Percentiles rank a stretch among this genome's conserved stretches.
phyloP scores from a whole-genome alignment of 768 basidiomycete genomes.

The Artomyces pyxidatus region DNA sequence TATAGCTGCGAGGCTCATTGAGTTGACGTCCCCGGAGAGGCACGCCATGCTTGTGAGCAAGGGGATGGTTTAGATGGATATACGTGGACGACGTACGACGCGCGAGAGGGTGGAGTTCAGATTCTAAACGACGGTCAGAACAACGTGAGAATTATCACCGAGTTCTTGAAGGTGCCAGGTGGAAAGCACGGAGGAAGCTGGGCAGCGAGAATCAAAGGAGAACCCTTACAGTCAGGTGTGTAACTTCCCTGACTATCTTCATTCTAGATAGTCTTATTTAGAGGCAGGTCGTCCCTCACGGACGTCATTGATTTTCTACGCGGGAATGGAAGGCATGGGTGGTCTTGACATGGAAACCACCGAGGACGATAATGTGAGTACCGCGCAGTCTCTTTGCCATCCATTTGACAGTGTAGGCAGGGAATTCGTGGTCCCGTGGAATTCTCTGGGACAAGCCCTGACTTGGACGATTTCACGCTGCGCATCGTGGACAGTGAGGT shows the following conservation, averaged over 20 bases:
- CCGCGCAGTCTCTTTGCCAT: no score
- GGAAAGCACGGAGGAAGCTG: conserved; percentile 82
- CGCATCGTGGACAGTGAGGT: conserved; percentile 66
- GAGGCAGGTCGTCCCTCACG: conserved; percentile 47
- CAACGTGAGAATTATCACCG: conserved; percentile 79
- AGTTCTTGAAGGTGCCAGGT: conserved; percentile 79
- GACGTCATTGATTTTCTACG: conserved; percentile 77
- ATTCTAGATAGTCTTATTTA: no score
- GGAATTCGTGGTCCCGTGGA: conserved; percentile 65
- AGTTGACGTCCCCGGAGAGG: conserved; percentile 35
- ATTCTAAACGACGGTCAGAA: conserved; percentile 73
- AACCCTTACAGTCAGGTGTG: conserved; percentile 63
- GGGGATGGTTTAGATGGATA: conserved; percentile 74
- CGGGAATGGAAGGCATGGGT: conserved; percentile 84
- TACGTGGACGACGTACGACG: conserved; percentile 83
- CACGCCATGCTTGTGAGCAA: conserved; percentile 87
- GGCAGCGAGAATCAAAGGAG: conserved; percentile 78
- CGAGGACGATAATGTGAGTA: conserved; percentile 60
- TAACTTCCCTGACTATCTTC: conserved; percentile 52
- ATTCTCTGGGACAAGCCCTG: conserved; percentile 66
- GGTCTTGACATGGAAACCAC: conserved; percentile 72
- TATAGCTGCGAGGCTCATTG: conserved; percentile 2
- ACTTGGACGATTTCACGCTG: conserved; percentile 77
- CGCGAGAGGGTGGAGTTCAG: conserved; percentile 80
- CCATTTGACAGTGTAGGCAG: conserved; percentile 36